Evolutionary conservation across 176 grass and related monocot species (phyloP).

Genomic region (Hordeum marinum): DNA sequence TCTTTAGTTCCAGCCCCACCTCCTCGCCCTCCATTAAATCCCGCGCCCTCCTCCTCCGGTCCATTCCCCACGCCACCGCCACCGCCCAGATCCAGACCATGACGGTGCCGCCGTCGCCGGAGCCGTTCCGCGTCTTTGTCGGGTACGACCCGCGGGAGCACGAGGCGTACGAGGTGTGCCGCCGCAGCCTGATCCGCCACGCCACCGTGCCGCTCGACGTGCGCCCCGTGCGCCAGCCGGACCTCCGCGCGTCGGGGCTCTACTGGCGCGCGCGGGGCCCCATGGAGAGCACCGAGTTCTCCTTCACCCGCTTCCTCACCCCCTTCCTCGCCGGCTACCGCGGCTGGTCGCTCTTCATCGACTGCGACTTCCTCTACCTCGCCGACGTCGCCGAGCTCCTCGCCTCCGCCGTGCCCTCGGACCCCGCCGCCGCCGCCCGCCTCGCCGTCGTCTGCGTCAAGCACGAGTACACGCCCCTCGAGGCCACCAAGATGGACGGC

Average conservation of each 20-base stretch:
- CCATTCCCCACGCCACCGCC: not conserved
- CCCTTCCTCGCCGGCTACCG: conserved; percentile 53
- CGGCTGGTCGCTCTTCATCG: conserved; percentile 90
- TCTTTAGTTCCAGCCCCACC: conserved; percentile 30
- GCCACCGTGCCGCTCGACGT: conserved; percentile 65
- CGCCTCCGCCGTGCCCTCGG: not conserved
- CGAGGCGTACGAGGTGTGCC: conserved; percentile 77
- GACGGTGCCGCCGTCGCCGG: conserved; percentile 12
- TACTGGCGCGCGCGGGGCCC: conserved; percentile 62
- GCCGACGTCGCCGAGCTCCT: conserved; percentile 59
- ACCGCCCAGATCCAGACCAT: conserved; percentile 2
- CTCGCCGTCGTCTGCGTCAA: conserved; percentile 74
- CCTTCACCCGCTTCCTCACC: conserved; percentile 93
- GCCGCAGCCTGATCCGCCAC: conserved; percentile 62
- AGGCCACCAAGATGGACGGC: conserved; percentile 77
- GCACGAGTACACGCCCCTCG: conserved; percentile 63
- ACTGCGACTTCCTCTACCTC: conserved; percentile 93
- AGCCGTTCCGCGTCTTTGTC: conserved; percentile 68
- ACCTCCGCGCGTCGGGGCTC: conserved; percentile 55
- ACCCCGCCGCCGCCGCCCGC: not conserved
- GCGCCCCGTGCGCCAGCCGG: conserved; percentile 51
- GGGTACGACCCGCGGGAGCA: conserved; percentile 89
- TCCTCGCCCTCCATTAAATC: not conserved
- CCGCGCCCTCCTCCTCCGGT: not conserved
- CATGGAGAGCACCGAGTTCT: conserved; percentile 93